Conservation (phyloP, 306 rosid species). For the Fragaria iinumae region DNA sequence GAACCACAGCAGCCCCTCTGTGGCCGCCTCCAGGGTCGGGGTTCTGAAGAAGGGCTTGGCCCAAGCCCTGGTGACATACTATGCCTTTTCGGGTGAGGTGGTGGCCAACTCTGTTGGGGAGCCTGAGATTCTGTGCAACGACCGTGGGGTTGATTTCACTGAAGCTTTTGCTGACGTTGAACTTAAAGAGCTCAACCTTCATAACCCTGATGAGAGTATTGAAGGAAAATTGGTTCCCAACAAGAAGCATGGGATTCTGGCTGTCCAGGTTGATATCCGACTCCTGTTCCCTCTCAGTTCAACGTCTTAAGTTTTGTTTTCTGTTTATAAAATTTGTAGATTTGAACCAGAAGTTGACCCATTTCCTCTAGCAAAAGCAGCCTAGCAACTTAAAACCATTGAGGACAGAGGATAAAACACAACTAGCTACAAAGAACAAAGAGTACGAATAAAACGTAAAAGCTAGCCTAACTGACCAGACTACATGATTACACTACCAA, state of each 20-base stretch:
- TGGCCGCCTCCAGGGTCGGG: conserved; percentile 24
- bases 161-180: conserved; percentile 64
- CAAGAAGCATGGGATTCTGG: conserved; percentile 63
- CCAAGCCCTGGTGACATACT: conserved; percentile 45
- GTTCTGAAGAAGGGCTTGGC: conserved; percentile 52
- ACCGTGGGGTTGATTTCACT: conserved; percentile 70
- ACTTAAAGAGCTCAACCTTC: conserved; percentile 46
- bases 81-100: conserved; percentile 66
- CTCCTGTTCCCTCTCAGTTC: too few relatives aligned
- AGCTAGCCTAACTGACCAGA: too few relatives aligned
- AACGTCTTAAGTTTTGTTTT: too few relatives aligned
- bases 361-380: too few relatives aligned
- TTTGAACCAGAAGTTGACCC: too few relatives aligned
- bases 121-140: conserved; percentile 72
- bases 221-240: conserved; percentile 63
- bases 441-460: too few relatives aligned
- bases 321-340: too few relatives aligned
- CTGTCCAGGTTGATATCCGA: conserved; percentile 48
- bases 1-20: conserved; percentile 4
- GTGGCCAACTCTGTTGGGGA: conserved; percentile 46
- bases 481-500: too few relatives aligned
- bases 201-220: conserved; percentile 51
- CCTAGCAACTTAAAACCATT: too few relatives aligned
- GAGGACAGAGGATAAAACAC: too few relatives aligned
- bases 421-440: too few relatives aligned